Percentiles rank a stretch among this genome's conserved stretches.
Evolutionary conservation across 345 rosid genomes (phyloP).

Genomic region (Ceriops zippeliana): DNA sequence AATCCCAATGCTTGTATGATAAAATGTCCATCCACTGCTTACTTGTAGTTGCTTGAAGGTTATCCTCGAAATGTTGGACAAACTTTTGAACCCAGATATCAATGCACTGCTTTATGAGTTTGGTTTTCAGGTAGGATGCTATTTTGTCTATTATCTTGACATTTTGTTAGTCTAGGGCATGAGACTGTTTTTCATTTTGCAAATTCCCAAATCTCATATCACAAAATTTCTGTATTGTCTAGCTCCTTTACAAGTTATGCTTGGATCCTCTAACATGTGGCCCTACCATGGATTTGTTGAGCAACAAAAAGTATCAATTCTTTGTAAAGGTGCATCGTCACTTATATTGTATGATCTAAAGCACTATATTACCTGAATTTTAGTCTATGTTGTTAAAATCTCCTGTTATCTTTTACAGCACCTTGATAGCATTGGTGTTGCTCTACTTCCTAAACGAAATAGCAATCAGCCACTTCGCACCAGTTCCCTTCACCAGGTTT

Average conservation of each 20-base stretch:
- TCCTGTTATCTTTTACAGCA: constrained; percentile 46
- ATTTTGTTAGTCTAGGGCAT: neutral
- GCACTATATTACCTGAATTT: constrained; percentile 1
- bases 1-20: constrained; percentile 9
- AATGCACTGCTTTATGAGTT: constrained; percentile 84
- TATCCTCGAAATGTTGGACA: constrained; percentile 82
- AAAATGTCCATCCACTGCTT: constrained; percentile 9
- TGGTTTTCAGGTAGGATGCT: constrained; percentile 70
- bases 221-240: constrained; percentile 27
- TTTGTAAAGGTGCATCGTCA: constrained; percentile 55
- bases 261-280: constrained; percentile 79
- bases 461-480: constrained; percentile 77
- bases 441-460: constrained; percentile 84
- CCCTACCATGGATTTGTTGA: constrained; percentile 79
- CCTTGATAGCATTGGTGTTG: constrained; percentile 76
- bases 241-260: constrained; percentile 84
- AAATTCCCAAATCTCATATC: neutral
- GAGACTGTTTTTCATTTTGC: neutral
- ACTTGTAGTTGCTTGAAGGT: constrained; percentile 85
- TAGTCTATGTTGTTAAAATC: constrained; percentile 4
- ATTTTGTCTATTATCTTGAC: constrained; percentile 6
- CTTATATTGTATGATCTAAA: constrained; percentile 8
- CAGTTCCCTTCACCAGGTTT: constrained; percentile 97
- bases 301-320: constrained; percentile 78
- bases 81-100: constrained; percentile 66